Conservation (phyloP, 768 basidiomycete species). For the Lactarius hatsudake region DNA sequence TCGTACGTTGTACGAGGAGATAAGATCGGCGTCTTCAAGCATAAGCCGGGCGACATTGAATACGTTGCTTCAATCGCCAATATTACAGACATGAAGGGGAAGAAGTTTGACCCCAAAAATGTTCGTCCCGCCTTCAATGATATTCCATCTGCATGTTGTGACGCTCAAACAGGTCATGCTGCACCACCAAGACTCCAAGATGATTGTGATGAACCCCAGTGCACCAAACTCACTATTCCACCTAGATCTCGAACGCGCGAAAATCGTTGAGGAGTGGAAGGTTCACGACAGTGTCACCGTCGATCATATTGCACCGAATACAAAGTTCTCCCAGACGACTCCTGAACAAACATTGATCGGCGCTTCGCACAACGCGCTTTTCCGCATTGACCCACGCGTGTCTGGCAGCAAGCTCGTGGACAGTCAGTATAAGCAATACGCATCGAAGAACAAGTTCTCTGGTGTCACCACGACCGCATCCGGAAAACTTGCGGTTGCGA, state of each 20-base stretch:
- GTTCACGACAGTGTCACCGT: conserved; percentile 88
- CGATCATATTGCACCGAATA: conserved; percentile 86
- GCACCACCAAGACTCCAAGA: conserved; percentile 93
- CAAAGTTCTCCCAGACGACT: conserved; percentile 93
- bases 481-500: conserved; percentile 90
- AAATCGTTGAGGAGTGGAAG: conserved; percentile 98
- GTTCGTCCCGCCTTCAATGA: conserved; percentile 42
- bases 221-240: conserved; percentile 81
- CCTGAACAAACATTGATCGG: conserved; percentile 92
- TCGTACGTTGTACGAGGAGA: conserved; percentile 91
- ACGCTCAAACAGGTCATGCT: conserved; percentile 73
- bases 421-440: conserved; percentile 93
- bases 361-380: conserved; percentile 89
- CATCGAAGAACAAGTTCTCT: conserved; percentile 92
- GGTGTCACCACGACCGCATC: conserved; percentile 82
- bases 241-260: conserved; percentile 92
- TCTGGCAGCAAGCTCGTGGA: conserved; percentile 92
- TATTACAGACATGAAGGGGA: conserved; percentile 74
- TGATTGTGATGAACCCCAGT: conserved; percentile 85
- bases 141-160: background rate
- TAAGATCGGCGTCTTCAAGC: conserved; percentile 88
- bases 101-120: conserved; percentile 81
- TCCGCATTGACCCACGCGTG: conserved; percentile 96
- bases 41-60: conserved; percentile 68
- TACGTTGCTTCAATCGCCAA: conserved; percentile 87